Evolutionary conservation across 129 eudicot genomes (phyloP).

Genomic region (Mikania micrantha): DNA sequence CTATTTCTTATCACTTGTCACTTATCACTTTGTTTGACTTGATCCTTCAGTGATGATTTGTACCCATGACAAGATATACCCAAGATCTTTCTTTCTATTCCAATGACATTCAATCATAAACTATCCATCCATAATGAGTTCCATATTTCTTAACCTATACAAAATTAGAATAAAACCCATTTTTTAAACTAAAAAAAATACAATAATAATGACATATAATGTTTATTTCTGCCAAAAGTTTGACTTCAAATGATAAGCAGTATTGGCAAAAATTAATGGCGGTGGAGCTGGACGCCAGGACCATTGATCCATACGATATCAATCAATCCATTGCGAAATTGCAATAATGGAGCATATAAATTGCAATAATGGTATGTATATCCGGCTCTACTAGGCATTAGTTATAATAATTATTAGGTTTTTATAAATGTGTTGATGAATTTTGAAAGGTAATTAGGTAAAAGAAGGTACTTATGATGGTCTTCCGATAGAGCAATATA

Average conservation of each 20-base stretch:
- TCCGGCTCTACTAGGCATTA: background rate
- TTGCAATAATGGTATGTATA: too few relatives aligned
- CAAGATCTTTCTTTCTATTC: background rate
- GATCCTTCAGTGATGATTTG: too few relatives aligned
- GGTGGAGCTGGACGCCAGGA: constrained; percentile 23
- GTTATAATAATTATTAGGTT: background rate
- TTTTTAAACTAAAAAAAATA: background rate
- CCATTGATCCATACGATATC: constrained; percentile 1
- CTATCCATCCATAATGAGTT: background rate
- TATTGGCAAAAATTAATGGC: constrained; percentile 8
- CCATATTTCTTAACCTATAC: background rate
- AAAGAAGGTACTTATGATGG: background rate
- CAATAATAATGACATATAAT: background rate
- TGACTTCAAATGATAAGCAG: background rate
- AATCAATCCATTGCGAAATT: constrained; percentile 1
- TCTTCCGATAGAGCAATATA: background rate
- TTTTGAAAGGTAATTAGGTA: background rate
- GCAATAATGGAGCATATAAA: background rate
- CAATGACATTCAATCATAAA: too few relatives aligned
- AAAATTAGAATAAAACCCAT: too few relatives aligned
- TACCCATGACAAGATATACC: background rate
- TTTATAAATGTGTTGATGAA: background rate
- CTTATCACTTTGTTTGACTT: too few relatives aligned
- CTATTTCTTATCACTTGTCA: too few relatives aligned
- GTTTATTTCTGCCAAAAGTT: background rate